Base-by-base conservation (phyloP, 1,139 yeast genomes). In the Geotrichum restrictum region DNA sequence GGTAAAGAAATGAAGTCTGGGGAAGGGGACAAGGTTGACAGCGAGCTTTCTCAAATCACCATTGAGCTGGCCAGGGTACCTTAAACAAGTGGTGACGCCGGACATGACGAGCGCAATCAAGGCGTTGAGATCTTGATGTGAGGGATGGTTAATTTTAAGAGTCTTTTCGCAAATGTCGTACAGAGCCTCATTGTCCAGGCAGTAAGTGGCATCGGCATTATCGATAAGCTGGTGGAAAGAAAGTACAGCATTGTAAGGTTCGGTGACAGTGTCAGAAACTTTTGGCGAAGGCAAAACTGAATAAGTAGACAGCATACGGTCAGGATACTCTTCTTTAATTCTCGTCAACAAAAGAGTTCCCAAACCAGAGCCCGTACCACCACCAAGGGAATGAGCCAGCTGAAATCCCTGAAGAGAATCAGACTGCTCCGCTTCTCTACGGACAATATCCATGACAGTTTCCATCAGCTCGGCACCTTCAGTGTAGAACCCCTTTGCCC, bases 401-500 rank as follows among this genome's bases (percentile, higher is more conserved):
- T 73, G 77, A 66, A 73, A 73, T 11, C 77, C 77, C 58, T 73
- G 77, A 45, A 74, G 63, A 16, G 73, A 66, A 61, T 73, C 77
- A 38, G 74, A 63, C 44, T 66, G 68, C 59, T 73, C 77, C 8
- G 74, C 75, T 60, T 73, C 77, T 34, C 77, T 68, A 27, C 77
- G 69, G 31, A 73, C 68, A 21, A 71, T 75, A 53, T 73, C 77
- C 66, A 74, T 64, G 22, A 73, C 76, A 13, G 72, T 61, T 55
- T 74, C 77, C 58, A 73, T 67, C 42, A 73, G 64, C 60, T 73
- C 77, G 8, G 76, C 76, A 37, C 77, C 77, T 57, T 73, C 77
- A 14, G 77, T 74, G 63, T 73, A 73, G 60, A 68, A 72, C 39
- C 77, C 77, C 61, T 74, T 73, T 56, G 77, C 77, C 77, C 77